Evolutionary conservation across 2,329 filamentous ascomycete genomes (phyloP), one percentile per base, ranked within the genome.

Genomic region (Colletotrichum sojae): DNA sequence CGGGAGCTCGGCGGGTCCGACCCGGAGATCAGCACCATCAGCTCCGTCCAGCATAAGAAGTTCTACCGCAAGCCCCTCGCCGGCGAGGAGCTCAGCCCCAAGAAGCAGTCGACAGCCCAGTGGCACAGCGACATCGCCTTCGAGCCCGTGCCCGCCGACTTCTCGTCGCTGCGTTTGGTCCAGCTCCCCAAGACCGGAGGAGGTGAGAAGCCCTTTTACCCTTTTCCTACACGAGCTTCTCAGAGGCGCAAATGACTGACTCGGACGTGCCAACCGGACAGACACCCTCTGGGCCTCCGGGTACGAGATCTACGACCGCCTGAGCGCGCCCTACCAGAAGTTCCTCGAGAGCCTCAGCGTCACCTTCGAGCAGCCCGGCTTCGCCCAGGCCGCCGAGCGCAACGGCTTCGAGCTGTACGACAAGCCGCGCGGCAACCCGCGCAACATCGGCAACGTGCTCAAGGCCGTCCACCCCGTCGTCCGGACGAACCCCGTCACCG

Each of bases 211-310:
- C 4, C 1, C 27, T 8, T 6, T 1, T 1, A 4, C 27, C 1
- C 27, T 8, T 31, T 31, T 31, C 27, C 27, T 8, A 6, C 27
- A 31, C 3, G 8, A 5, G 1, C 27, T 45, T 2, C 15, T 13
- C n/a, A 15, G 4, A 12, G 13, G 3, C 1, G n/a, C 43, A 46
- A 1, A 6, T 15, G 43, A 5, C 39, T 55, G 12, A 52, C 39
- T 18, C 36, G 58, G 1, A 48, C 2, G 8, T 13, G 8, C 25
- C 8, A 5, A 6, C 1, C 6, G n/a, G n/a, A n/a, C n/a, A 62
- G 87, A 90, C 73, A 89, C 89, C 13, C 82, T 91, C 6, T 91
- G 88, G 88, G 88, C 88, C 0, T 89, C 86, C 1, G 88, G 87
- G 1, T 90, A 90, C 71, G 88, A 90, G 61, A 74, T 89, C 16